Evolutionary conservation across 225 moss, liverwort and hornwort species (phyloP), one percentile per base, ranked within the genome.

Genomic region (Pleurozium schreberi): DNA sequence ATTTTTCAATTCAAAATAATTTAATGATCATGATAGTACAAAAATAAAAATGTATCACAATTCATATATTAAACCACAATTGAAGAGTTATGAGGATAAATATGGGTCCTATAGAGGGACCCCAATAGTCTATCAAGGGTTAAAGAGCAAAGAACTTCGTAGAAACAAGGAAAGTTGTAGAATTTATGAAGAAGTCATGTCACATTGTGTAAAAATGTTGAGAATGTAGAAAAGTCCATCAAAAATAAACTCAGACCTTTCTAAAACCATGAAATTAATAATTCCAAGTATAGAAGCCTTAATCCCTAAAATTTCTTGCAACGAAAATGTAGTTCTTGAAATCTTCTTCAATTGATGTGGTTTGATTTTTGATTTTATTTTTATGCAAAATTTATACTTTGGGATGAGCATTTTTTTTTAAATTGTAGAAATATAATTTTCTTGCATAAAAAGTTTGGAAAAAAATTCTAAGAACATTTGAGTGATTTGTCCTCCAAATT

Each of bases 281-380:
- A 7, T 49, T 31, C 0, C 1, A 47, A 30, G 1, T 30, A 2
- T 47, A 31, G 4, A 49, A 49, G 20, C 1, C 1, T 10, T 47
- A 11, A 0, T 6, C 11, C 4, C 30, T 43, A 17, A 45, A 27
- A 10, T 30, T 73, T 9, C 1, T 47, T 31, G 18, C 11, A 74
- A 30, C 7, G 18, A 47, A 74, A 18, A 31, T 74, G 30, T 30
- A 11, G 0, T 30, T 47, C 30, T 28, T 73, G 31, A 47, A 2
- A 47, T 11, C 31, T 28, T 30, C 7, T 6, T 73, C 6, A 45
- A 45, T 0, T 45, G 0, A 2, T 45, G 2, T 3, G 1, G 4
- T 45, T 73, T 45, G 2, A 10, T 1, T 73, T 11, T 18, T 18
- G 6, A 31, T 6, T 47, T 18, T 31, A n/a, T n/a, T 31, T 5